Percentiles rank a stretch among this genome's conserved stretches.
Conservation (phyloP, 2,329 filamentous ascomycete genomes). For the Neonectria sp. region DNA sequence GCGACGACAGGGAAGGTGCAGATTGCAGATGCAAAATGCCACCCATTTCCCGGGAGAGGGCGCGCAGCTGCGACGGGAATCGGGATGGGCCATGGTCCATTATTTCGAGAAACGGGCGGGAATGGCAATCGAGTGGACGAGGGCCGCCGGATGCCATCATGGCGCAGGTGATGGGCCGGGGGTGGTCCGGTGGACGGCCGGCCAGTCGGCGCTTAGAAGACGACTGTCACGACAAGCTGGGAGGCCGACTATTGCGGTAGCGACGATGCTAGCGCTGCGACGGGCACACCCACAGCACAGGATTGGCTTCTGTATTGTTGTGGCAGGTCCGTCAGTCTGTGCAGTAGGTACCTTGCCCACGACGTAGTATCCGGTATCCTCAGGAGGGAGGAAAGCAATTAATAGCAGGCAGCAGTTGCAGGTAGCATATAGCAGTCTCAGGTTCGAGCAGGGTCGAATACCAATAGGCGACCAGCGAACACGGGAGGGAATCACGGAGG, state of each 20-base stretch:
- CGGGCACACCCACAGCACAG: slow-evolving; percentile 36
- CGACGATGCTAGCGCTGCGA: slow-evolving; percentile 45
- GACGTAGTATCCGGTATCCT: neutral
- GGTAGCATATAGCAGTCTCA: slow-evolving; percentile 22
- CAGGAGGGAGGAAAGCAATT: neutral
- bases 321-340: neutral
- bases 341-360: neutral
- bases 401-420: slow-evolving; percentile 20
- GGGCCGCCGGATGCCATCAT: slow-evolving; percentile 43
- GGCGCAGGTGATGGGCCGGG: slow-evolving; percentile 53
- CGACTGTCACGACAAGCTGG: slow-evolving; percentile 23
- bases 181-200: slow-evolving; percentile 43
- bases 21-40: slow-evolving; percentile 22
- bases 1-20: slow-evolving; percentile 10
- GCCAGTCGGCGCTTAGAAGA: slow-evolving; percentile 56
- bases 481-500: no score
- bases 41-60: slow-evolving; percentile 20
- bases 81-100: slow-evolving; percentile 8
- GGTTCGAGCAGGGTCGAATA: slow-evolving; percentile 15
- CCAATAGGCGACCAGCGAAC: neutral
- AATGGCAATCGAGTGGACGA: slow-evolving; percentile 45
- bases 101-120: slow-evolving; percentile 38
- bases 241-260: slow-evolving; percentile 9
- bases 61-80: slow-evolving; percentile 19
- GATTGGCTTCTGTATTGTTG: slow-evolving; percentile 17